phyloP scores from a whole-genome alignment of 352 stramenopile species.

The Phytopythium aichiense region DNA sequence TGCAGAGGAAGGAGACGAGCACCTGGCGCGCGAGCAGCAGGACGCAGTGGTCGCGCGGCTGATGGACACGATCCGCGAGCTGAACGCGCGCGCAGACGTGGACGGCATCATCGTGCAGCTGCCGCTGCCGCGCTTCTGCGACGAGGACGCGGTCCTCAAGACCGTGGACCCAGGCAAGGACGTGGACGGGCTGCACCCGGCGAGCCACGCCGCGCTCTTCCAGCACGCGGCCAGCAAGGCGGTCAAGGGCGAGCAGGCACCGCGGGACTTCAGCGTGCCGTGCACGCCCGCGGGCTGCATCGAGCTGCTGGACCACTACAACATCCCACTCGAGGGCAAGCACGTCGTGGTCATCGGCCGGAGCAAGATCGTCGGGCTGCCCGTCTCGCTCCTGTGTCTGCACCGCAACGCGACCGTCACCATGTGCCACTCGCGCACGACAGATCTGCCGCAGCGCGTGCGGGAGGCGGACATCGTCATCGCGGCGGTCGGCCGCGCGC shows the following conservation, averaged over 20 bases:
- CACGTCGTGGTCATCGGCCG: constrained; percentile 96
- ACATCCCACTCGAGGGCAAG: constrained; percentile 92
- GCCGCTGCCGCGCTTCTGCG: constrained; percentile 89
- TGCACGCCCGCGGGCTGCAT: constrained; percentile 97
- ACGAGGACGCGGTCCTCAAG: constrained; percentile 91
- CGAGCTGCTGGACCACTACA: constrained; percentile 91
- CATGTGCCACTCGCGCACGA: constrained; percentile 95
- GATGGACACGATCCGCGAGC: constrained; percentile 44
- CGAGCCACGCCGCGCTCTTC: constrained; percentile 95
- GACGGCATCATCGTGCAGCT: constrained; percentile 91
- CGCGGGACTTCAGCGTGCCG: constrained; percentile 79
- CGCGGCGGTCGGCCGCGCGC: constrained; percentile 91
- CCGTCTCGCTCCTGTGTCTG: constrained; percentile 94
- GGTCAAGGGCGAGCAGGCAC: constrained; percentile 29
- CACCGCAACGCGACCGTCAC: constrained; percentile 97
- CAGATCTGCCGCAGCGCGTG: constrained; percentile 75
- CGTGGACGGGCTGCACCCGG: constrained; percentile 97
- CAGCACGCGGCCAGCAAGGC: constrained; percentile 52
- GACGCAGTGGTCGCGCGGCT: constrained; percentile 28
- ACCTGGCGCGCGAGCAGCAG: constrained; percentile 15
- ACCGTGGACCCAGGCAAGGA: constrained; percentile 94
- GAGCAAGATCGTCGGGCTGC: constrained; percentile 97
- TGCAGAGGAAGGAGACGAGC: constrained; percentile 5
- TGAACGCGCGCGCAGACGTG: constrained; percentile 68
- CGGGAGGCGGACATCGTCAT: constrained; percentile 96